phyloP scores from a whole-genome alignment of 192 early-diverging fungal species.

The Chytriomyces hyalinus region DNA sequence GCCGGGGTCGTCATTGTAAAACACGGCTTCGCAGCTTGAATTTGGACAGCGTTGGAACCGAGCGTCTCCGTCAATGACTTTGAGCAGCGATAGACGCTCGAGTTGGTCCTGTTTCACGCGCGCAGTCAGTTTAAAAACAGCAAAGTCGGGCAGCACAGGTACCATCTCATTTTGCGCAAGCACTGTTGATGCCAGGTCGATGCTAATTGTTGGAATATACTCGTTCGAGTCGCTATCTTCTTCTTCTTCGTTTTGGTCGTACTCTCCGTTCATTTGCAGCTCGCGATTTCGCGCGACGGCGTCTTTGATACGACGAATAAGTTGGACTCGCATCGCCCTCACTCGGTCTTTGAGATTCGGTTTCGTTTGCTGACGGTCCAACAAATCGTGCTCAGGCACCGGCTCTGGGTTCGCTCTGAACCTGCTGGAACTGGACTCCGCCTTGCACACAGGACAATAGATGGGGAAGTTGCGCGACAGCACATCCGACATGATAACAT shows the following conservation, averaged over 20 bases:
- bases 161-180: conserved; percentile 22
- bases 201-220: conserved; percentile 9
- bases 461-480: conserved; percentile 15
- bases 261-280: neutral
- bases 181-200: conserved; percentile 16
- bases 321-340: no score
- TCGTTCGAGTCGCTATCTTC: neutral
- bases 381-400: neutral
- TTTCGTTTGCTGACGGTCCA: neutral
- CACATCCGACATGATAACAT: conserved; percentile 12
- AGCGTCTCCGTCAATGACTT: conserved; percentile 9
- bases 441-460: conserved; percentile 24
- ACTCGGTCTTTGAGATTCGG: no score
- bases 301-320: no score
- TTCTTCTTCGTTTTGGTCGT: neutral
- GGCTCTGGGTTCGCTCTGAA: neutral
- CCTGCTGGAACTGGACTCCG: neutral
- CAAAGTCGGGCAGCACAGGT: neutral
- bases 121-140: neutral
- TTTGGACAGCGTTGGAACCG: conserved; percentile 29
- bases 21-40: conserved; percentile 10
- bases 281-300: neutral
- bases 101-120: conserved; percentile 2
- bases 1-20: conserved; percentile 10
- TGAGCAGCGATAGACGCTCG: conserved; percentile 19